A percentile compares a stretch with the other conserved stretches of the same genome.
Conservation (phyloP, 140 eudicot species). For the Oenanthe javanica region DNA sequence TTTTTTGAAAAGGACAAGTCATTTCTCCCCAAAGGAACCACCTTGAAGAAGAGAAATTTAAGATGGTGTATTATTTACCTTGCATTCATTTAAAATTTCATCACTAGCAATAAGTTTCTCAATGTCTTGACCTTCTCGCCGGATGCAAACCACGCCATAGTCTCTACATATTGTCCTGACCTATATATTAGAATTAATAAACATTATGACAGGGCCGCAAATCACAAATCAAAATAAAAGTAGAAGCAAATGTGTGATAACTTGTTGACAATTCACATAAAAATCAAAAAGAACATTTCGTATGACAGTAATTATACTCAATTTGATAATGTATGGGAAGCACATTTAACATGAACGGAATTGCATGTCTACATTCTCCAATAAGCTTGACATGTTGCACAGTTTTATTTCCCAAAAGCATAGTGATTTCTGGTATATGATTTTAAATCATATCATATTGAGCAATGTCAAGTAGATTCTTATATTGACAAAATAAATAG, state of each 20-base stretch:
- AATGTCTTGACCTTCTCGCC: slow-evolving; percentile 82
- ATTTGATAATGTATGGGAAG: neutral
- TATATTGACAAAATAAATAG: neutral
- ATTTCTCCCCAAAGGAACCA: no score
- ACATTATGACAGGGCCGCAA: no score
- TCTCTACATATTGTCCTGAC: slow-evolving; percentile 68
- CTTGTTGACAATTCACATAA: neutral
- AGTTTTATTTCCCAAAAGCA: neutral
- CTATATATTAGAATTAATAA: slow-evolving; percentile 21
- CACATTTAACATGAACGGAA: neutral
- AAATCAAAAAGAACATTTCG: neutral
- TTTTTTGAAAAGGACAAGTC: no score
- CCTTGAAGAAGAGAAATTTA: neutral
- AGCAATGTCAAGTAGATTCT: neutral
- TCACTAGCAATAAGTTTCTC: slow-evolving; percentile 46
- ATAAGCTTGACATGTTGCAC: neutral
- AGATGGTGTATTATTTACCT: slow-evolving; percentile 25
- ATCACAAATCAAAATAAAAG: neutral
- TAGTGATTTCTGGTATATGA: neutral
- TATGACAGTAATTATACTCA: neutral
- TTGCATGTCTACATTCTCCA: neutral
- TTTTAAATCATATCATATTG: neutral
- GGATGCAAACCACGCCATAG: slow-evolving; percentile 86
- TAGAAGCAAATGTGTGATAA: neutral
- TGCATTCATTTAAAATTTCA: slow-evolving; percentile 49